A percentile compares a stretch with the other conserved stretches of the same genome.
Conservation (phyloP, 2,329 filamentous ascomycete species). For the Hypoxylon sp. region DNA sequence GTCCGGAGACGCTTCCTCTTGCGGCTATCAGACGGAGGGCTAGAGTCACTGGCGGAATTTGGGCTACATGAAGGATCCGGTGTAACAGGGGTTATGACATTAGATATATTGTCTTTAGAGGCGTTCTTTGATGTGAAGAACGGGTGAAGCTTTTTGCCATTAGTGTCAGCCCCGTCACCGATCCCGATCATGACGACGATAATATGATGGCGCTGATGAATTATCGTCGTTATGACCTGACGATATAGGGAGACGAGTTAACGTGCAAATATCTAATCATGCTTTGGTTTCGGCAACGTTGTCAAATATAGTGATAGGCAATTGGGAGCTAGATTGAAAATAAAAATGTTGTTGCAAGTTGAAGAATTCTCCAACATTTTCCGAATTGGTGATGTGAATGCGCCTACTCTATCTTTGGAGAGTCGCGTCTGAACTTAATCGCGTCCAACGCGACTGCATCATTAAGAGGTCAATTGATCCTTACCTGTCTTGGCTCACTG, state of each 20-base stretch:
- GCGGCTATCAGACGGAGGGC: slow-evolving; percentile 52
- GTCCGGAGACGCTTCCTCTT: slow-evolving; percentile 63
- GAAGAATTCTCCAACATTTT: neutral
- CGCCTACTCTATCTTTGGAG: slow-evolving; percentile 5
- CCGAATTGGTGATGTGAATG: slow-evolving; percentile 8
- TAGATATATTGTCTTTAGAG: slow-evolving; percentile 31
- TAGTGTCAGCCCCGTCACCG: slow-evolving; percentile 54
- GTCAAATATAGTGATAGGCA: neutral
- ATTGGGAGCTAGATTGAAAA: neutral
- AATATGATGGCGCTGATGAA: slow-evolving; percentile 49
- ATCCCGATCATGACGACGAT: slow-evolving; percentile 63
- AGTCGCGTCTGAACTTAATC: slow-evolving; percentile 39
- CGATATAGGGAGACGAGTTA: neutral
- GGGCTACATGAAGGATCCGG: slow-evolving; percentile 55
- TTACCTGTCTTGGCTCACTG: slow-evolving; percentile 9
- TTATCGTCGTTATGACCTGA: slow-evolving; percentile 12
- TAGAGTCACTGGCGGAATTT: slow-evolving; percentile 40
- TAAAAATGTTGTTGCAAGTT: neutral
- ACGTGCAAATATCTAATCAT: slow-evolving; percentile 10
- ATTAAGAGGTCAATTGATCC: slow-evolving; percentile 24
- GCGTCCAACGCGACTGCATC: slow-evolving; percentile 43
- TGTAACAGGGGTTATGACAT: slow-evolving; percentile 48
- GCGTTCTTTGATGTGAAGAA: slow-evolving; percentile 62
- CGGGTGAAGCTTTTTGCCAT: slow-evolving; percentile 67
- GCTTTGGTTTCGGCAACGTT: neutral